Conservation (phyloP, 768 basidiomycete genomes). For the Pleurotus eryngii region DNA sequence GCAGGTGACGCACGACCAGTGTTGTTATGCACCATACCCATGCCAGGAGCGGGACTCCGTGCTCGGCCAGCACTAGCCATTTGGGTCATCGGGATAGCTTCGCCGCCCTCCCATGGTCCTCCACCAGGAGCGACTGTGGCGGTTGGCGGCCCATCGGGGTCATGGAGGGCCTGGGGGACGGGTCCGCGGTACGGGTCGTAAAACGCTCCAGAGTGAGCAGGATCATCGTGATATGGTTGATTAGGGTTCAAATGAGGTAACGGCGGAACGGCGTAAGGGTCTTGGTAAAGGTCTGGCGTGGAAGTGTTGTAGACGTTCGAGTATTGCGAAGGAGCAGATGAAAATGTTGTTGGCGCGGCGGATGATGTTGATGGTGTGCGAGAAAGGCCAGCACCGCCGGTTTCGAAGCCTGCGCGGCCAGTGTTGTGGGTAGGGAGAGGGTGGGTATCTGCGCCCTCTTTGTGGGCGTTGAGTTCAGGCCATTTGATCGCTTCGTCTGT, state of each 20-base stretch:
- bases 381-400: conserved; percentile 41
- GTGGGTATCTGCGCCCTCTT: conserved; percentile 44
- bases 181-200: conserved; percentile 84
- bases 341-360: neutral
- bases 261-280: conserved; percentile 83
- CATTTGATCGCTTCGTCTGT: conserved; percentile 85
- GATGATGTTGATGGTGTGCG: conserved; percentile 40
- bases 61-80: conserved; percentile 32
- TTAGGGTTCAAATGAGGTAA: conserved; percentile 79
- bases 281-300: conserved; percentile 49
- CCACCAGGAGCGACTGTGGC: conserved; percentile 6
- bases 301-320: conserved; percentile 40
- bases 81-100: conserved; percentile 77
- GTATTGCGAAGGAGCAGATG: neutral
- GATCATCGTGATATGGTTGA: conserved; percentile 75
- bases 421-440: conserved; percentile 69
- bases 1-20: conserved; percentile 15
- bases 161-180: conserved; percentile 61
- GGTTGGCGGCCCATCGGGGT: conserved; percentile 23
- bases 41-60: conserved; percentile 35
- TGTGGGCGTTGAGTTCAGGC: conserved; percentile 79
- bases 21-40: conserved; percentile 31
- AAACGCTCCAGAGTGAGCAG: conserved; percentile 39
- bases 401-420: conserved; percentile 72
- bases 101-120: conserved; percentile 37